phyloP scores from a whole-genome alignment of 2,329 filamentous ascomycete genomes.

The Mollisiaceae sp. region DNA sequence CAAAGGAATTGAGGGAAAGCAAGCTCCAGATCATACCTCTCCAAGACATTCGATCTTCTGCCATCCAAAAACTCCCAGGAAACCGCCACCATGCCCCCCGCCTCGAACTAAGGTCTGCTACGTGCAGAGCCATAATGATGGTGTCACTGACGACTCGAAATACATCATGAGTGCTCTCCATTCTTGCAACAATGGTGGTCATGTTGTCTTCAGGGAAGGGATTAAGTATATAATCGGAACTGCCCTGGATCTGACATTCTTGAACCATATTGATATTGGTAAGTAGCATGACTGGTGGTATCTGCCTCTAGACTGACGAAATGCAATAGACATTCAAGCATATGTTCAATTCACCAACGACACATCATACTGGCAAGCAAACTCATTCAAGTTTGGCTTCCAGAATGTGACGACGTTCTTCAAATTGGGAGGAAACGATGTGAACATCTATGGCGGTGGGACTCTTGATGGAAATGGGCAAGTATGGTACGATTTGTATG shows the following conservation, averaged over 20 bases:
- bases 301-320: background rate
- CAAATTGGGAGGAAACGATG: conserved; percentile 67
- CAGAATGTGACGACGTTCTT: conserved; percentile 73
- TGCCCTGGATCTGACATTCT: conserved; percentile 67
- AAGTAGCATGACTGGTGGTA: conserved; percentile 9
- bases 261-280: conserved; percentile 67
- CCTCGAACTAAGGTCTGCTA: conserved; percentile 37
- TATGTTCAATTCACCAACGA: conserved; percentile 68
- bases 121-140: conserved; percentile 37
- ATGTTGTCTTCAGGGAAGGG: conserved; percentile 58
- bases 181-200: conserved; percentile 65
- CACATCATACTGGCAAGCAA: conserved; percentile 70
- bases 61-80: conserved; percentile 33
- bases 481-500: conserved; percentile 62
- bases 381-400: conserved; percentile 67
- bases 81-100: conserved; percentile 27
- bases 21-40: conserved; percentile 31
- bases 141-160: conserved; percentile 42
- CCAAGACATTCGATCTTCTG: conserved; percentile 33
- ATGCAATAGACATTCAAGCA: conserved; percentile 57
- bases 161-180: conserved; percentile 61
- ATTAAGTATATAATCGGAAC: conserved; percentile 66
- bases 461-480: conserved; percentile 69
- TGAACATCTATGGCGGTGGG: conserved; percentile 71
- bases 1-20: conserved; percentile 19